These are phyloP conservation scores for Rhynchosporium graminicola DNA, from an alignment of 2,329 filamentous ascomycete genomes.

Conservation along the genomic window DNA sequence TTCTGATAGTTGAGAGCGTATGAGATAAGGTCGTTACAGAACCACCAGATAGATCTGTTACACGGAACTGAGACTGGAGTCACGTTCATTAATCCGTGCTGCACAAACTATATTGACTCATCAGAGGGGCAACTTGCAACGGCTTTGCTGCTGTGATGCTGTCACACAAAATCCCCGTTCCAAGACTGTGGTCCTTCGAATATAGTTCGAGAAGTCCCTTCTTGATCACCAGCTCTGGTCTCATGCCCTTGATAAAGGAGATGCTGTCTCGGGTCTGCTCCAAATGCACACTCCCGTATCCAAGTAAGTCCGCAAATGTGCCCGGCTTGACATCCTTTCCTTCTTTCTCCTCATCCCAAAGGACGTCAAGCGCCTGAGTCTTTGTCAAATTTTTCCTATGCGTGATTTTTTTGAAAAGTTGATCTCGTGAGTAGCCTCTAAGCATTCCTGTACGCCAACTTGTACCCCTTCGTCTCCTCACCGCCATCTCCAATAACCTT, in stretches of 20 bases:
- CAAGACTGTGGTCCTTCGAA: not conserved
- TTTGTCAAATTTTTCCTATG: slow-evolving; percentile 38
- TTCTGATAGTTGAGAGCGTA: no score
- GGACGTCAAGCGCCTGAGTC: slow-evolving; percentile 38
- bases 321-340: slow-evolving; percentile 38
- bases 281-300: slow-evolving; percentile 36
- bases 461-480: slow-evolving; percentile 34
- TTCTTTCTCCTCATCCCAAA: slow-evolving; percentile 41
- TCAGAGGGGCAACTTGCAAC: not conserved
- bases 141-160: not conserved
- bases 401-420: slow-evolving; percentile 41
- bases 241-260: slow-evolving; percentile 13
- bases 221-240: slow-evolving; percentile 15
- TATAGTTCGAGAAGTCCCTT: slow-evolving; percentile 17
- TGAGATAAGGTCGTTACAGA: no score
- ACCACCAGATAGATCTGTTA: no score
- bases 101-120: not conserved
- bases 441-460: slow-evolving; percentile 38
- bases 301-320: slow-evolving; percentile 39
- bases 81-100: no score
- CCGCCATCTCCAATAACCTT: slow-evolving; percentile 32
- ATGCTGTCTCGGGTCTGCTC: slow-evolving; percentile 18
- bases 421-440: slow-evolving; percentile 40
- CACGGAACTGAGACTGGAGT: no score
- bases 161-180: not conserved